These are phyloP conservation scores for Amphichorda felina DNA, from an alignment of 2,329 filamentous ascomycete genomes.

Conservation along the genomic window DNA sequence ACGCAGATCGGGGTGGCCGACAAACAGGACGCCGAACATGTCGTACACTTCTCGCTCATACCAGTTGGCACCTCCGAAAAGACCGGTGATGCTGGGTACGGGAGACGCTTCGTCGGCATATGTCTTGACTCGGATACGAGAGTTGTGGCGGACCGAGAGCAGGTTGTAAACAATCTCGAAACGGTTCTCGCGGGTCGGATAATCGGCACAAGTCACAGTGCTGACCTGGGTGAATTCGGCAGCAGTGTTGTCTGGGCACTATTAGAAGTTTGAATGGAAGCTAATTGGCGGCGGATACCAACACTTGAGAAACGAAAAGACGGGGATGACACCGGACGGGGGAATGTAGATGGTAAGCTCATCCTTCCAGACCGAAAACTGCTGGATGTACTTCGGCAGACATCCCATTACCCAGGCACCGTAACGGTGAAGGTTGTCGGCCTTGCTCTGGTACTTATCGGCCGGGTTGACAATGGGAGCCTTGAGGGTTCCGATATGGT, in stretches of 20 bases:
- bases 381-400: constrained; percentile 95
- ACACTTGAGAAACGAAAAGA: constrained; percentile 89
- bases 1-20: constrained; percentile 86
- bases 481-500: constrained; percentile 51
- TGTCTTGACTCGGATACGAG: constrained; percentile 94
- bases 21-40: constrained; percentile 94
- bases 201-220: constrained; percentile 90
- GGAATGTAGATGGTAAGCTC: constrained; percentile 91
- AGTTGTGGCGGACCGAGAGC: constrained; percentile 90
- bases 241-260: constrained; percentile 67
- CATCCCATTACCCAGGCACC: constrained; percentile 95
- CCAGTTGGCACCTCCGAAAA: constrained; percentile 97
- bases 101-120: constrained; percentile 95
- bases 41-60: constrained; percentile 98
- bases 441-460: constrained; percentile 84
- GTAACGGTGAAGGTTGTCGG: constrained; percentile 83
- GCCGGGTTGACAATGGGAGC: constrained; percentile 78
- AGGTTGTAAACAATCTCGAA: constrained; percentile 99
- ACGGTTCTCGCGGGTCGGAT: constrained; percentile 85
- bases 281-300: constrained; percentile 8
- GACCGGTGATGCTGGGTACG: constrained; percentile 72
- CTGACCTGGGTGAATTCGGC: constrained; percentile 93
- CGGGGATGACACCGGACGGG: constrained; percentile 77
- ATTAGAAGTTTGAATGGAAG: constrained; percentile 6
- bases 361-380: constrained; percentile 99